Evolutionary conservation across 345 rosid species (phyloP).

Genomic region (Eucalyptus erythrocorys): DNA sequence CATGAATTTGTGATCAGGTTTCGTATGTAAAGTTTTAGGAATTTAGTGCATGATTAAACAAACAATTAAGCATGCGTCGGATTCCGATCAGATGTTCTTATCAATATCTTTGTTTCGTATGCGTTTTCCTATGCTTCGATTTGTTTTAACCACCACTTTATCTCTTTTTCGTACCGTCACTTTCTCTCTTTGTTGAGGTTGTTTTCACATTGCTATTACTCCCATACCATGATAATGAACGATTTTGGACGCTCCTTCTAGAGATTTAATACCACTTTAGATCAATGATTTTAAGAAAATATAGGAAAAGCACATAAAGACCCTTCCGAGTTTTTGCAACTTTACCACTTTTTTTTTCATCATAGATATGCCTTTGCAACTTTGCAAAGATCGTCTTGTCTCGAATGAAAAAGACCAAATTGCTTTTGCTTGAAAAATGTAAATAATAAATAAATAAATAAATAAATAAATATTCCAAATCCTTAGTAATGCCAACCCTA

Average conservation of each 20-base stretch:
- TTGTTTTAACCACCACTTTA: neutral
- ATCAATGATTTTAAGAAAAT: neutral
- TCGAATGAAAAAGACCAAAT: neutral
- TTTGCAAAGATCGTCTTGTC: neutral
- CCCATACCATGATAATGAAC: neutral
- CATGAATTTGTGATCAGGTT: neutral
- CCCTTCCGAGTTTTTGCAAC: neutral
- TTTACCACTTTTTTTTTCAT: neutral
- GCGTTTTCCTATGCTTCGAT: neutral
- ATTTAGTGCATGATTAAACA: neutral
- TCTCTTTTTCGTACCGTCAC: neutral
- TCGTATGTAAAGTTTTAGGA: neutral
- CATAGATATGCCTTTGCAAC: neutral
- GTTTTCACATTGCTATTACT: neutral
- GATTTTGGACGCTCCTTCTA: neutral
- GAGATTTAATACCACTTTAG: neutral
- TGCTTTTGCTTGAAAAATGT: neutral
- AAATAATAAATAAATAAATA: rapidly evolving
- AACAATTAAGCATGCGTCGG: neutral
- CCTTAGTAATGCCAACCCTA: neutral
- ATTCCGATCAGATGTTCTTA: neutral
- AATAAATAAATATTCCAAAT: neutral
- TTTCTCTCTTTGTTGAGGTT: neutral
- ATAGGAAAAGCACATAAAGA: neutral
- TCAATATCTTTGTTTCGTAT: neutral